These are phyloP conservation scores for Zoysia matrella DNA, from an alignment of 202 grass and related monocot genomes.

Conservation along the genomic window DNA sequence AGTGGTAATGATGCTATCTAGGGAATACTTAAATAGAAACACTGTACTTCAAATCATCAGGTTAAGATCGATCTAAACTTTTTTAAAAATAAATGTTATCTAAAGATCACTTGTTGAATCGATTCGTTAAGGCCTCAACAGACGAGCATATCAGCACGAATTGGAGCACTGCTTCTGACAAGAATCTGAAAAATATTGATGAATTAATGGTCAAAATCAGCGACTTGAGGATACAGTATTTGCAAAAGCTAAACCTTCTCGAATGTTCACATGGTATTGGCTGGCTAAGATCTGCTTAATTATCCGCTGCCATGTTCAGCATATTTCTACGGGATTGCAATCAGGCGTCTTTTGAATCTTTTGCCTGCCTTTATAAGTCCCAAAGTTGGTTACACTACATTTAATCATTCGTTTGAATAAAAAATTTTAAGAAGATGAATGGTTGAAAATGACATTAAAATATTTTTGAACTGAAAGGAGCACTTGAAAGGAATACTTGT, in stretches of 20 bases:
- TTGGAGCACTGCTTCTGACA: not conserved
- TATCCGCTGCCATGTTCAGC: not conserved
- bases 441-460: too few species aligned
- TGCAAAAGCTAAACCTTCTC: not conserved
- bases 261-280: conserved; percentile 5
- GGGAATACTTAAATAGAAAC: too few species aligned
- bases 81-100: too few species aligned
- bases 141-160: not conserved
- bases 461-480: too few species aligned
- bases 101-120: too few species aligned
- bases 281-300: not conserved
- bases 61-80: too few species aligned
- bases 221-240: not conserved
- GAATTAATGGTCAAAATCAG: not conserved
- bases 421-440: too few species aligned
- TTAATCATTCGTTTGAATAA: too few species aligned
- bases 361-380: not conserved
- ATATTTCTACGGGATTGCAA: not conserved
- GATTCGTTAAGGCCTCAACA: not conserved
- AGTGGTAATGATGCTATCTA: too few species aligned
- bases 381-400: not conserved
- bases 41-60: too few species aligned
- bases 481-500: too few species aligned
- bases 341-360: not conserved
- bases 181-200: not conserved